phyloP scores from a whole-genome alignment of 2,329 filamentous ascomycete species.

The Ceratocystis smalleyi region DNA sequence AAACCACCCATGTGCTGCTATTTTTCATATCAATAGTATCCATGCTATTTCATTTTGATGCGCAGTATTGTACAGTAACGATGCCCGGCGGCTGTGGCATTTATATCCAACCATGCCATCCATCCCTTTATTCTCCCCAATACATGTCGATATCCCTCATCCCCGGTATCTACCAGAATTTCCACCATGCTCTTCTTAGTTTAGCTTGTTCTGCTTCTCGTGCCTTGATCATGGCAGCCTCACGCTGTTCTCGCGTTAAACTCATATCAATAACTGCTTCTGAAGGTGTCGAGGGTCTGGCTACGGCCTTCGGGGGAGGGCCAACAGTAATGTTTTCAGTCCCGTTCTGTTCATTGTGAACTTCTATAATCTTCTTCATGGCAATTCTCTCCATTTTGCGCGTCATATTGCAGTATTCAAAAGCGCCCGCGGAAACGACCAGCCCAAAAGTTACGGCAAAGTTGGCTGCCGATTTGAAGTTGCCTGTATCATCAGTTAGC shows the following conservation, averaged over 20 bases:
- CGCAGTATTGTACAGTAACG: slow-evolving; percentile 12
- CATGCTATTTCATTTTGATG: slow-evolving; percentile 14
- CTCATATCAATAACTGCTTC: slow-evolving; percentile 7
- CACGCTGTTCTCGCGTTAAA: slow-evolving; percentile 11
- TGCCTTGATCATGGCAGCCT: slow-evolving; percentile 18
- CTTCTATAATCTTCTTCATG: slow-evolving; percentile 73
- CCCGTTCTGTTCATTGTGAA: slow-evolving; percentile 37
- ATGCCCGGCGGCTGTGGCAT: background rate
- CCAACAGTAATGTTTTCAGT: slow-evolving; percentile 24
- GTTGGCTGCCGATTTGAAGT: slow-evolving; percentile 54
- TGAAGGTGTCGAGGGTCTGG: background rate
- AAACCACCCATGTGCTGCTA: background rate
- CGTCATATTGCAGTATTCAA: slow-evolving; percentile 70
- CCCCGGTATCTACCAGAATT: slow-evolving; percentile 32
- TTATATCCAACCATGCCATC: slow-evolving; percentile 1
- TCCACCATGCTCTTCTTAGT: slow-evolving; percentile 36
- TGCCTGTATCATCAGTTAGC: slow-evolving; percentile 27
- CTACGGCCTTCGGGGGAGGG: slow-evolving; percentile 6
- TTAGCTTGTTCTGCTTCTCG: slow-evolving; percentile 24
- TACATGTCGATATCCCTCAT: background rate
- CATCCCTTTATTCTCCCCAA: too few species aligned
- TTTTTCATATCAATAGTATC: background rate
- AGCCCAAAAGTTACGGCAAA: slow-evolving; percentile 73
- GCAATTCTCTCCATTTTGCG: slow-evolving; percentile 61
- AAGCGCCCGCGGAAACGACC: slow-evolving; percentile 52